phyloP scores from a whole-genome alignment of 2,329 filamentous ascomycete genomes.

The Alternaria burnsii region DNA sequence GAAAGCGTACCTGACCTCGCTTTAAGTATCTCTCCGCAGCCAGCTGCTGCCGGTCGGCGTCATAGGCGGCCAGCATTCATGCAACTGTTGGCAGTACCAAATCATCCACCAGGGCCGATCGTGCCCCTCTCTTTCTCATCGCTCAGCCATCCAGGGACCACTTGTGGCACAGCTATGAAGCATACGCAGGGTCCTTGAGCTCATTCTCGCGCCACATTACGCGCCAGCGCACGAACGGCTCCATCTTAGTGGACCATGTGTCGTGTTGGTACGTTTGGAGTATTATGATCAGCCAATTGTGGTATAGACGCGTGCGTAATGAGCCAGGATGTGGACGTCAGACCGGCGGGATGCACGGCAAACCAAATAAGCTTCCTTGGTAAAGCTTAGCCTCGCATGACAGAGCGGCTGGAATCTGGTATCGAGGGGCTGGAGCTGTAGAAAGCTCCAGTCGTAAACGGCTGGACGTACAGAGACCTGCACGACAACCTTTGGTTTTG shows the following conservation, averaged over 20 bases:
- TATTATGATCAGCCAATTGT: slow-evolving; percentile 21
- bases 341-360: slow-evolving; percentile 10
- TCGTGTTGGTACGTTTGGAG: slow-evolving; percentile 13
- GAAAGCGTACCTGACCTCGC: neutral
- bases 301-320: slow-evolving; percentile 42
- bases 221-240: slow-evolving; percentile 12
- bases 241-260: slow-evolving; percentile 25
- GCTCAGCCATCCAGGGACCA: slow-evolving; percentile 32
- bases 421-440: neutral
- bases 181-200: slow-evolving; percentile 11
- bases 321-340: slow-evolving; percentile 13
- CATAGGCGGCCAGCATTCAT: slow-evolving; percentile 12
- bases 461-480: neutral
- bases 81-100: slow-evolving; percentile 12
- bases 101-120: slow-evolving; percentile 23
- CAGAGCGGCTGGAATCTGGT: neutral
- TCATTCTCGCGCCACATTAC: slow-evolving; percentile 26
- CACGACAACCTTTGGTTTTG: neutral
- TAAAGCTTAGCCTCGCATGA: slow-evolving; percentile 36
- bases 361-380: slow-evolving; percentile 38
- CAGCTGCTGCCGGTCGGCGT: slow-evolving; percentile 18
- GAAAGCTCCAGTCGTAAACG: neutral
- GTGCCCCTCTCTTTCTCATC: slow-evolving; percentile 31
- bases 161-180: slow-evolving; percentile 31
- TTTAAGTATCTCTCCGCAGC: slow-evolving; percentile 27